Base-by-base conservation (phyloP, 768 basidiomycete species). In the Mycena rosella region DNA sequence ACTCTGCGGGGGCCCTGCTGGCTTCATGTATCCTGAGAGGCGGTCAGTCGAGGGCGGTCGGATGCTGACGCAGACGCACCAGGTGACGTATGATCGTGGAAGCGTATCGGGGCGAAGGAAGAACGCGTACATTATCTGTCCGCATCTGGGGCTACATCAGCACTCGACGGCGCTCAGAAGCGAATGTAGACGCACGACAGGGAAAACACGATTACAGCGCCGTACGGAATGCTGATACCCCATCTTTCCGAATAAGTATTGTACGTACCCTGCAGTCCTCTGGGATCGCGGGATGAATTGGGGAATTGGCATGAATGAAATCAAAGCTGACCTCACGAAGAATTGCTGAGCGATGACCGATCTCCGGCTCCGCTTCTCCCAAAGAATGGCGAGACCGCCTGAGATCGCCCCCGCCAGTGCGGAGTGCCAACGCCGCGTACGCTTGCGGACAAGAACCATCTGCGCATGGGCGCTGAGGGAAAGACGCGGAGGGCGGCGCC, bases 301-400 rank as follows among this genome's bases (percentile, higher is more conserved):
- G 59, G 42, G 8, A 5, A 11, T 8, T 32, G 22, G 20, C 7
- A 11, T 26, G 15, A 13, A 61, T 38, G 15, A 15, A 26, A n/a
- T 13, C 9, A 22, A 32, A n/a, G 81, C 89, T 55, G 63, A 90
- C 94, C 95, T 88, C 57, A 97, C 95, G 79, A 97, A 94, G 72
- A 96, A 75, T 78, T 96, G 96, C 73, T 96, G 95, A 0, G 92
- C 92, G 68, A 96, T 92, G 20, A 87, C 86, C 18, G 83, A 79
- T 63, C 93, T 82, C 38, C 92, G 78, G 3, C 85, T 84, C 67
- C 81, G 83, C 75, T 88, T 94, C 81, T 96, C 95, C 76, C 91
- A 94, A 75, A 91, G 82, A 47, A 97, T 88, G 2, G 90, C 90
- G 3, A 92, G 64, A 2, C 87, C 89, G 17, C 94, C 94, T 0